These are phyloP conservation scores for Teratosphaeria gauchensis DNA, from an alignment of 2,329 filamentous ascomycete genomes.

Conservation along the genomic window DNA sequence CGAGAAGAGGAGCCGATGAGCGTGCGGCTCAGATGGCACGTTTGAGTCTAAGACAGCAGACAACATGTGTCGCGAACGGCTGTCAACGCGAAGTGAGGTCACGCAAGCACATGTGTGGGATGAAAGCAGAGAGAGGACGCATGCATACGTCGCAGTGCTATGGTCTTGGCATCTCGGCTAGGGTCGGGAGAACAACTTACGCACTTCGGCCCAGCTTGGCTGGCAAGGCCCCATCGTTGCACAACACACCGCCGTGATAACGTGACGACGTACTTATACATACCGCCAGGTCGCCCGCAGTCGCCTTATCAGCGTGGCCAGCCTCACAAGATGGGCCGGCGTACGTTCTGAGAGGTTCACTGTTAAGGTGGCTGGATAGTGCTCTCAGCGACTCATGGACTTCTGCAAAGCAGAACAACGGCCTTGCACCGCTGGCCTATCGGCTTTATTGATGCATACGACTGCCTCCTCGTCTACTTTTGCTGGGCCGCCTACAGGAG, in stretches of 20 bases:
- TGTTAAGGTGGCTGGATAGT: too few relatives aligned
- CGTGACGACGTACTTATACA: background rate
- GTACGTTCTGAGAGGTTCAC: too few relatives aligned
- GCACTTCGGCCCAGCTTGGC: background rate
- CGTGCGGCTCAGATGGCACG: background rate
- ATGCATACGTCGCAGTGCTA: background rate
- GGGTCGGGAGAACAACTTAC: background rate
- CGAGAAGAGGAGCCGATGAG: background rate
- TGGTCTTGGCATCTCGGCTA: background rate
- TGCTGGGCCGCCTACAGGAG: too few relatives aligned
- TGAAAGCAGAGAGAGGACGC: background rate
- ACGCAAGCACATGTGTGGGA: background rate
- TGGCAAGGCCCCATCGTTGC: too few relatives aligned
- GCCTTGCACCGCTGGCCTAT: too few relatives aligned
- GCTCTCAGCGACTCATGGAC: too few relatives aligned
- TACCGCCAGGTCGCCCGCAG: background rate
- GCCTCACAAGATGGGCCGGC: background rate
- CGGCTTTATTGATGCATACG: too few relatives aligned
- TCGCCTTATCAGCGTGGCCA: background rate
- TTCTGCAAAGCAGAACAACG: too few relatives aligned
- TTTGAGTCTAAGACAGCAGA: background rate
- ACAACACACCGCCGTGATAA: background rate
- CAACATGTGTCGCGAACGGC: background rate
- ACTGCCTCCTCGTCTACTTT: too few relatives aligned
- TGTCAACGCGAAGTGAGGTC: background rate